Base-by-base conservation (phyloP, 352 stramenopile genomes). In the Peronospora farinosa region DNA sequence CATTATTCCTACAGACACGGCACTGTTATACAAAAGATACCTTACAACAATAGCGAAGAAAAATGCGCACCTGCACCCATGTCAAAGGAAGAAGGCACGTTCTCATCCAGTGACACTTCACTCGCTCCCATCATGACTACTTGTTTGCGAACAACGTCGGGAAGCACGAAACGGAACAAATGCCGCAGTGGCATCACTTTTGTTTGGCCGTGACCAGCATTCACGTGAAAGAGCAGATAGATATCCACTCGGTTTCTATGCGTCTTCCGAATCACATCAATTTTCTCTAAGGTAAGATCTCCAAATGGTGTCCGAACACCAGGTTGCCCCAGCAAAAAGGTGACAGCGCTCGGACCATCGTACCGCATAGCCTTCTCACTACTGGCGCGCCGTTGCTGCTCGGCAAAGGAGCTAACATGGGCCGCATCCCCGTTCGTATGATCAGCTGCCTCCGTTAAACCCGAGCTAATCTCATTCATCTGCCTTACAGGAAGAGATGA, bases 211-310 rank as follows among this genome's bases (percentile, higher is more conserved):
- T 66, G 62, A 3, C 62, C 65, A 47, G 83, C 63, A 30, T 88
- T 65, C 25, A 88, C 76, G 47, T 89, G 75, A 50, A 91, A 90
- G 1, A 92, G 72, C 36, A 94, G 50, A 47, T 76, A 90, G 31
- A 91, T 74, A 16, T 91, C 78, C 15, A 86, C 51, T 21, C 63
- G 68, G 15, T 72, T 78, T 32, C 70, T 65, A 10, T 51, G 44
- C 27, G 75, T 57, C 30, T 73, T 69, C 5, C 80, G 74, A 53
- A 92, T 71, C 15, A 94, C 65, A 47, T 92, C 80, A 39, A 94
- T 76, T 62, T 92, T 89, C 16, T 87, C 73, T n/a, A 94, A 63
- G 13, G 79, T 62, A 13, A 86, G 76, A 47, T 94, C 83, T 11
- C 83, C 84, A 54, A 91, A 89, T 11, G 68, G 74, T 6, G 84